Base-by-base conservation (phyloP, 352 stramenopile species). In the Thalassiosira livingstoniorum region DNA sequence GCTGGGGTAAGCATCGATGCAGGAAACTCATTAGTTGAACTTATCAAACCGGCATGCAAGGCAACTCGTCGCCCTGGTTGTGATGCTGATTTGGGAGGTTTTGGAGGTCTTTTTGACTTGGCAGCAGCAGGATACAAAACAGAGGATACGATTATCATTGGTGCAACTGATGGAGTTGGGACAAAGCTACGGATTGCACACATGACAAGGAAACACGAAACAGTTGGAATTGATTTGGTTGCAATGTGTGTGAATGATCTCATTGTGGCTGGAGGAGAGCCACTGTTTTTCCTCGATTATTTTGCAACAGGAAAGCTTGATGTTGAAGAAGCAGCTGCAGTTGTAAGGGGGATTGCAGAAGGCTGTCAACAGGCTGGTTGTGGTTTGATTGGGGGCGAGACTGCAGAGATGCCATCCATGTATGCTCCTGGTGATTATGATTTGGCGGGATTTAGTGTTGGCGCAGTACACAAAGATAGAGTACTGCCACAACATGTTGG, bases 241-340 rank as follows among this genome's bases (percentile, higher is more conserved):
- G 97, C 98, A 47, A 99, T 99, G 98, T 99, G 97, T 80, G 97
- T 99, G 54, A 99, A 99, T 91, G 98, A 99, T 86, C 91, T 99
- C 37, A 98, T 99, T 80, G 97, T 99, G n/a, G 96, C 98, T 72
- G 97, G 97, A 75, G 98, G 97, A n/a, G 97, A 99, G 78, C 98
- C 98, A 25, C 90, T 99, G 11, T 99, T 99, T 93, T 99, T 99
- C 91, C 88, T 99, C 7, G 98, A 99, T 91, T 99, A 99, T 92
- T 99, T 98, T 95, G 97, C 98, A 69, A 98, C 96, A 39, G 97
- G 97, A 43, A 97, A 98, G 83, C 93, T 99, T 15, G 95, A 99
- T 64, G 94, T 98, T 5, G 79, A 98, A 58, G 96, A 98, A 79
- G 97, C 97, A 71, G 92, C 92, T 25, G 83, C 77, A 43, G 97